phyloP scores from a whole-genome alignment of 148 eudicot genomes.

The Vaccinium vitisidaea region DNA sequence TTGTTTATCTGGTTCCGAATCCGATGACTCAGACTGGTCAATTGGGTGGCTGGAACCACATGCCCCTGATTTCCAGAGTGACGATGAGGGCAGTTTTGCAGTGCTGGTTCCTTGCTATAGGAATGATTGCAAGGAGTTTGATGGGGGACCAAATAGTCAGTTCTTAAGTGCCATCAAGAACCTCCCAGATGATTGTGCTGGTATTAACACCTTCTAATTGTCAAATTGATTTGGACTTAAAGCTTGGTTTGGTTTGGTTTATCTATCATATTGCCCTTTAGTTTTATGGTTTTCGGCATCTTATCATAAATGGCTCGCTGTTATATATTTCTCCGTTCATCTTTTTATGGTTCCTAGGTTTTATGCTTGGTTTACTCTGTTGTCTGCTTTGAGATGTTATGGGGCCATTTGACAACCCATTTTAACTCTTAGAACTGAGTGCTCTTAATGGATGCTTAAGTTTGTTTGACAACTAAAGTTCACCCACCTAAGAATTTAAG shows the following conservation, averaged over 20 bases:
- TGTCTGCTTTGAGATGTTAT: neutral
- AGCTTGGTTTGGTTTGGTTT: neutral
- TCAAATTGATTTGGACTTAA: neutral
- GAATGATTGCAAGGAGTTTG: slow-evolving; percentile 31
- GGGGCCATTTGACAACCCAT: neutral
- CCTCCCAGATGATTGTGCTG: slow-evolving; percentile 51
- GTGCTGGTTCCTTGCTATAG: slow-evolving; percentile 91
- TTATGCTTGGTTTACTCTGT: neutral
- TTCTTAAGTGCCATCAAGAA: slow-evolving; percentile 48
- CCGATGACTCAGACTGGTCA: slow-evolving; percentile 97
- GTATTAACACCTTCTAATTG: slow-evolving; percentile 31
- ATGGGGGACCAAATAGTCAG: slow-evolving; percentile 37
- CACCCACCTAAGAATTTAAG: neutral
- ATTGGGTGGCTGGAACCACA: slow-evolving; percentile 96
- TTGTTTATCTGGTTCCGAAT: slow-evolving; percentile 80
- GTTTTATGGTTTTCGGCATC: neutral
- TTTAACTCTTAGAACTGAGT: neutral
- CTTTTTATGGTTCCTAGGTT: neutral
- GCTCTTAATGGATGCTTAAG: neutral
- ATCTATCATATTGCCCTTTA: neutral
- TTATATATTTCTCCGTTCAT: neutral
- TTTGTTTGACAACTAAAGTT: neutral
- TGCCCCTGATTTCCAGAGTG: slow-evolving; percentile 81
- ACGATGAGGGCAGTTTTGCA: slow-evolving; percentile 86
- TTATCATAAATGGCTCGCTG: neutral